Conservation (phyloP, 2,329 filamentous ascomycete species). For the Scedosporium boydii region DNA sequence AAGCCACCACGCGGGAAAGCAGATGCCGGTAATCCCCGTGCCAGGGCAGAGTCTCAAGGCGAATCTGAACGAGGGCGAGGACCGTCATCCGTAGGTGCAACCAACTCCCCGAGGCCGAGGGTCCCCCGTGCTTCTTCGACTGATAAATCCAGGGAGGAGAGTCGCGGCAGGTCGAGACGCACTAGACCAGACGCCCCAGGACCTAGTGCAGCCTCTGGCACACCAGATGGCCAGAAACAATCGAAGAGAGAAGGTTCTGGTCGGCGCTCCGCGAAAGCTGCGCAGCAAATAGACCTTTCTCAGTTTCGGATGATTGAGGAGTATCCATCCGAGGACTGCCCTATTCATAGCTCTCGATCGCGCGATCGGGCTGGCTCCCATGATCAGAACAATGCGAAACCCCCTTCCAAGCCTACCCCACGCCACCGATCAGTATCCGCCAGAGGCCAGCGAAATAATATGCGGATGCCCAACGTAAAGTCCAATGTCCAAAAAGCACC, state of each 20-base stretch:
- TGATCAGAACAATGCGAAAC: background rate
- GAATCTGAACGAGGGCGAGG: too few species aligned
- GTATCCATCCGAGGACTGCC: slow-evolving; percentile 7
- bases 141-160: too few species aligned
- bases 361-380: background rate
- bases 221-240: background rate
- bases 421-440: background rate
- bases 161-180: too few species aligned
- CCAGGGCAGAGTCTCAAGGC: background rate
- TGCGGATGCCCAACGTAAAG: background rate
- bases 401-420: background rate
- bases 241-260: background rate
- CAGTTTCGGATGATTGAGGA: slow-evolving; percentile 10
- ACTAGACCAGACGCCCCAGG: too few species aligned
- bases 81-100: too few species aligned
- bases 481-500: background rate
- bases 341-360: slow-evolving; percentile 8
- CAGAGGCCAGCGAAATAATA: background rate
- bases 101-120: too few species aligned
- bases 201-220: too few species aligned
- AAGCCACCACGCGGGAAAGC: too few species aligned
- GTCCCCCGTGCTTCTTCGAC: too few species aligned
- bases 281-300: slow-evolving; percentile 2
- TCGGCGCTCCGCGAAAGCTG: background rate
- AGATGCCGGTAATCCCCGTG: too few species aligned